Percentiles rank a stretch among this genome's conserved stretches.
These are phyloP conservation scores for Maudiozyma bulderi DNA, from an alignment of 805 yeast species.

Conservation along the genomic window DNA sequence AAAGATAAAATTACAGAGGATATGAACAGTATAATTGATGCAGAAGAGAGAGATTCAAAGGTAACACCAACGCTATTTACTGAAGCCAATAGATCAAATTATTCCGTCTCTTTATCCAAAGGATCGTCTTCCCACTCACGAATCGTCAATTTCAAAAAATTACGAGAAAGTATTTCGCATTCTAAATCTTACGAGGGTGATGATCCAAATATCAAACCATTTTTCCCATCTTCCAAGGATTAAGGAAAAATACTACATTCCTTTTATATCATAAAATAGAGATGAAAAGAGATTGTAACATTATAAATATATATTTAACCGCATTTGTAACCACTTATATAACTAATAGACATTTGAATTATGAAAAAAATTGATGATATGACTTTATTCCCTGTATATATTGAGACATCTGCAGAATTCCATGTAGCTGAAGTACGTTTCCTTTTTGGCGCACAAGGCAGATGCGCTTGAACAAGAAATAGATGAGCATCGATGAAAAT, in stretches of 20 bases:
- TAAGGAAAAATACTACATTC: not conserved
- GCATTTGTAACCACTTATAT: not conserved
- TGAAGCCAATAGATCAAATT: not conserved
- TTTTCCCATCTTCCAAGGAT: not conserved
- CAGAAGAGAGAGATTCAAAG: conserved; percentile 4
- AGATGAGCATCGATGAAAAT: not conserved
- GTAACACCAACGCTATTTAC: conserved; percentile 1
- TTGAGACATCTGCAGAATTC: not conserved
- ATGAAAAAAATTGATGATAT: not conserved
- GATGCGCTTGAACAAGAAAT: too few relatives aligned
- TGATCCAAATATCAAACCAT: not conserved
- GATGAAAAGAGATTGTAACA: not conserved
- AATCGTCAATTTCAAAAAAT: not conserved
- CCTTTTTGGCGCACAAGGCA: not conserved
- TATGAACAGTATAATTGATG: conserved; percentile 12
- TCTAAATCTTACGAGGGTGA: not conserved
- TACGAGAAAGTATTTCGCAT: not conserved
- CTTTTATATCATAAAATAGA: not conserved
- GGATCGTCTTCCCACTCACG: conserved; percentile 1
- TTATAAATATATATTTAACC: not conserved
- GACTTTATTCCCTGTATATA: not conserved
- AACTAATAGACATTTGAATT: not conserved
- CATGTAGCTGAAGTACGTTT: not conserved
- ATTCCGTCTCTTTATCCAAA: conserved; percentile 2
- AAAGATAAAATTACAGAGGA: conserved; percentile 14